Percentiles rank a stretch among this genome's conserved stretches.
Conservation (phyloP, 345 rosid genomes). For the Anacardium occidentale region DNA sequence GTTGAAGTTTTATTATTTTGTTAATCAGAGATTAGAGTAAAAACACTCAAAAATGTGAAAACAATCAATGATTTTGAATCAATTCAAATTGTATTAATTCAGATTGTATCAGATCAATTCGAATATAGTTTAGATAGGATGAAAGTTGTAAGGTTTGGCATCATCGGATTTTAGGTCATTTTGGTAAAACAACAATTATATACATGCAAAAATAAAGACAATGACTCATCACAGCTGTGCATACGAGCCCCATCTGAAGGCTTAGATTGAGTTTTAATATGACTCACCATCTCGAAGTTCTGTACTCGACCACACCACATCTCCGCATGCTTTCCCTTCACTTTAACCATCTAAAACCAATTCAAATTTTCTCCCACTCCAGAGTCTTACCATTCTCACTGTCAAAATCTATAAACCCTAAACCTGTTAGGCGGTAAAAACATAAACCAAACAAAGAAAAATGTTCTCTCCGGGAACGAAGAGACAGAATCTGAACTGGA, state of each 20-base stretch:
- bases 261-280: neutral
- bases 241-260: neutral
- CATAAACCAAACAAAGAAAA: neutral
- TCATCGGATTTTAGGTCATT: too few species aligned
- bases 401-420: slow-evolving; percentile 30
- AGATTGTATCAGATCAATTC: too few species aligned
- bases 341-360: neutral
- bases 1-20: too few species aligned
- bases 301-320: neutral
- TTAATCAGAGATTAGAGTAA: too few species aligned
- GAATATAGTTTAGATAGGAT: too few species aligned
- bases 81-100: too few species aligned
- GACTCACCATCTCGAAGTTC: neutral
- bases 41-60: too few species aligned
- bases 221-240: too few species aligned
- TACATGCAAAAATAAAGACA: too few species aligned
- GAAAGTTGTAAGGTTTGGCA: too few species aligned
- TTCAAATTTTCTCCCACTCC: slow-evolving; percentile 16
- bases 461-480: slow-evolving; percentile 85
- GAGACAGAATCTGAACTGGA: slow-evolving; percentile 45
- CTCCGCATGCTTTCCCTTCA: neutral
- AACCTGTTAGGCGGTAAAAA: slow-evolving; percentile 10
- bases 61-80: too few species aligned
- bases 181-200: too few species aligned
- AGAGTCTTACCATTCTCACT: neutral